phyloP scores from a whole-genome alignment of 768 basidiomycete species.

The Suillus tomentosus region DNA sequence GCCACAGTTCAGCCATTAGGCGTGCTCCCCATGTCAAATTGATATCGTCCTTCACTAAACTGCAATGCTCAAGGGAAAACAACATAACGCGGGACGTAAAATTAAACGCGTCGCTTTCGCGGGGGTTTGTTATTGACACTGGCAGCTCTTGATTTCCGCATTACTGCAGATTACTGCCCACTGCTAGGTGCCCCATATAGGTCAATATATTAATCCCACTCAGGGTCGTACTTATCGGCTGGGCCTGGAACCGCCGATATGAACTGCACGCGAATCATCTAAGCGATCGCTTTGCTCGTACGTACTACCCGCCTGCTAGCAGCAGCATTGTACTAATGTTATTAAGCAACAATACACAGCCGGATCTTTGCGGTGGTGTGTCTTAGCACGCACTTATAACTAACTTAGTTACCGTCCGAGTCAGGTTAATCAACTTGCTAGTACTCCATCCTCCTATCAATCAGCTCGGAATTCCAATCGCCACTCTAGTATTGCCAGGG shows the following conservation, averaged over 20 bases:
- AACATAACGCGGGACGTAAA: slow-evolving; percentile 8
- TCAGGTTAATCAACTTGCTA: not conserved
- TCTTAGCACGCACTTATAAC: not conserved
- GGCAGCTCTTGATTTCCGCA: not conserved
- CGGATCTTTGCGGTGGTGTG: not conserved
- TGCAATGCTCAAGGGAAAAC: not conserved
- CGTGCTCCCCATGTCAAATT: not conserved
- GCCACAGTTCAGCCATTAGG: not conserved
- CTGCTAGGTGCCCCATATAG: not conserved
- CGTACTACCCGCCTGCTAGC: not conserved
- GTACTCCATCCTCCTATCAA: not conserved
- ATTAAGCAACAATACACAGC: not conserved
- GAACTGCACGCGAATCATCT: not conserved
- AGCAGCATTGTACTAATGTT: not conserved
- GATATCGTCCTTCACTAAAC: not conserved
- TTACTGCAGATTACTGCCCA: slow-evolving; percentile 1
- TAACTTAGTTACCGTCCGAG: not conserved
- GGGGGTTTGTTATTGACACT: not conserved
- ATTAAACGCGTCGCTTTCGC: slow-evolving; percentile 5
- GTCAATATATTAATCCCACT: not conserved
- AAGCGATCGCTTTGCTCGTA: not conserved
- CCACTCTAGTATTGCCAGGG: not conserved
- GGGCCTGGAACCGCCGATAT: slow-evolving; percentile 5
- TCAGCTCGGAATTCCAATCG: not conserved
- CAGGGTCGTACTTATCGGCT: slow-evolving; percentile 7